Evolutionary conservation across 2,329 filamentous ascomycete genomes (phyloP), one percentile per base, ranked within the genome.

Genomic region (Trichocomaceae sp.): DNA sequence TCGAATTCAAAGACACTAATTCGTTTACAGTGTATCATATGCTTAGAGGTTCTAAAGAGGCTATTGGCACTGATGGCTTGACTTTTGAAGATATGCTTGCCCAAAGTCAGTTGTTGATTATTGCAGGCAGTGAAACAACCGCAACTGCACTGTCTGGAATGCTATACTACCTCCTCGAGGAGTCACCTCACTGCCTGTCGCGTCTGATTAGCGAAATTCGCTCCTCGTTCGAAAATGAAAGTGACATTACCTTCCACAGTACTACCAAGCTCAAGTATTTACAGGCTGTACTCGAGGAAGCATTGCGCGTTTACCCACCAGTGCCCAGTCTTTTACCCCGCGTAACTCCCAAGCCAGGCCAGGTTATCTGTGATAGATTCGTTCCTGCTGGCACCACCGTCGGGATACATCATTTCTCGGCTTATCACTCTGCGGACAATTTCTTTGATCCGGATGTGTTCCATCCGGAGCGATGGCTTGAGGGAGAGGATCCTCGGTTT

Each of bases 371-470:
- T 10, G 52, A 58, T 3, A 62, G 51, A 59, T 63, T 51, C 52
- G 68, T 51, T 52, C 75, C 46, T 59, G 63, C 52, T 58, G 41
- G 66, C 29, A 77, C 73, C 1, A 59, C 63, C 2, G 66, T 80
- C 0, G 68, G 70, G 1, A 66, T 79, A 1, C 69, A 72, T 50
- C 76, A 79, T 35, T 77, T 69, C 61, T 66, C 75, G 1, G 66
- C 73, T 13, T 75, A 75, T 58, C 72, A 72, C 57, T 74, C 72
- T 50, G 65, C 71, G 1, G 60, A 65, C 7, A 69, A 77, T 58
- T 82, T 79, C 61, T 68, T 66, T 13, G 67, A 77, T 1, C 73
- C 79, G 0, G 65, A 74, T 17, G 62, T 60, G 0, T 83, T 74
- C 60, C 67, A 66, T 8, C 79, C 79, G 0, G 77, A 82, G 60